Evolutionary conservation across 2,329 filamentous ascomycete genomes (phyloP).

Genomic region (Neospermospora avenae): DNA sequence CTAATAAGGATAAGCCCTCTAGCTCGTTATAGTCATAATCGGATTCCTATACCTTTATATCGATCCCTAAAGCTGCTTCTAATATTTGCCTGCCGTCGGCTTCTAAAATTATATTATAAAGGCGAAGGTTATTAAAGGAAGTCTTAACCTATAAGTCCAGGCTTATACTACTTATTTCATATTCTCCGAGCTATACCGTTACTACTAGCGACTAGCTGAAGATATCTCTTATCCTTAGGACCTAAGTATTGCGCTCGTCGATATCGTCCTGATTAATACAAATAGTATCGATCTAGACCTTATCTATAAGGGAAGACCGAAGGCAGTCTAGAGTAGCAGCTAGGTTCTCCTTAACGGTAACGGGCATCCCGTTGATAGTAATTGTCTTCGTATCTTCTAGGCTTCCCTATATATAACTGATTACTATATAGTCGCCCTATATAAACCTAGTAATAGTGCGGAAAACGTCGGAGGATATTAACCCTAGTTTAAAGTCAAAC

Average conservation of each 20-base stretch:
- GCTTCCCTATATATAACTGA: constrained; percentile 18
- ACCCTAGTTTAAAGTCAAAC: constrained; percentile 20
- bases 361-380: constrained; percentile 15
- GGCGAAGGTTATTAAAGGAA: constrained; percentile 18
- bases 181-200: constrained; percentile 18
- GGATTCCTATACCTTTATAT: constrained; percentile 17
- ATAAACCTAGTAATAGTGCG: constrained; percentile 19
- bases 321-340: constrained; percentile 15
- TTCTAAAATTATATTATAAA: constrained; percentile 18
- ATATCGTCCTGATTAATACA: constrained; percentile 18
- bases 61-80: constrained; percentile 15
- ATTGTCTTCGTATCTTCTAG: constrained; percentile 17
- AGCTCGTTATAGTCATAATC: constrained; percentile 20
- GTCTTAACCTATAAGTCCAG: constrained; percentile 16
- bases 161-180: constrained; percentile 14
- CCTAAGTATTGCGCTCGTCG: constrained; percentile 14
- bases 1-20: constrained; percentile 14
- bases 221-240: constrained; percentile 18
- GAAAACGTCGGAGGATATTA: constrained; percentile 17
- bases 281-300: constrained; percentile 2
- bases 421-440: constrained; percentile 19
- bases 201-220: constrained; percentile 14
- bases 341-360: constrained; percentile 15
- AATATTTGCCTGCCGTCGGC: constrained; percentile 19
- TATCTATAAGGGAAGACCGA: background rate